Percentiles rank a stretch among this genome's conserved stretches.
Evolutionary conservation across 768 basidiomycete genomes (phyloP).

Genomic region (Austroboletus festivus): DNA sequence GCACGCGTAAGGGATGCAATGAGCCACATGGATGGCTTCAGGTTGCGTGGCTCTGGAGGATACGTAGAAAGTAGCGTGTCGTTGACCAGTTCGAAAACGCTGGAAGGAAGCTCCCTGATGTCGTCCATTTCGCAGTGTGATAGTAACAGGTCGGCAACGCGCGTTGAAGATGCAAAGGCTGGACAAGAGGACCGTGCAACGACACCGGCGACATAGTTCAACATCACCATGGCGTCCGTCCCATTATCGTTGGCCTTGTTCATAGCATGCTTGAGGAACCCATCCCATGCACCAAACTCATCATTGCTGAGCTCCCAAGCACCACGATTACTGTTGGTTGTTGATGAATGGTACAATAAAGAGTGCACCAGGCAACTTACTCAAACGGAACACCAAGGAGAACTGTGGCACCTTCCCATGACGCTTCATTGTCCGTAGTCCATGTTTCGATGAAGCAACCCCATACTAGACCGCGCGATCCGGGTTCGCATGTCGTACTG

Average conservation of each 20-base stretch:
- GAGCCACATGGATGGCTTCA: conserved; percentile 59
- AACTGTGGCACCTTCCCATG: conserved; percentile 53
- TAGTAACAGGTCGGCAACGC: conserved; percentile 61
- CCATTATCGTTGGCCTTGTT: conserved; percentile 62
- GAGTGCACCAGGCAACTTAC: conserved; percentile 37
- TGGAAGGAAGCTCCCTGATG: conserved; percentile 49
- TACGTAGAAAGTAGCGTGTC: conserved; percentile 60
- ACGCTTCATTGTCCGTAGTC: conserved; percentile 41
- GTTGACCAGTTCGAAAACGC: conserved; percentile 57
- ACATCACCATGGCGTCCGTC: conserved; percentile 46
- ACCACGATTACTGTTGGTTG: conserved; percentile 33
- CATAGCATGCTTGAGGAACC: conserved; percentile 48
- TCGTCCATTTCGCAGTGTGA: conserved; percentile 50
- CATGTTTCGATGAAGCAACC: conserved; percentile 53
- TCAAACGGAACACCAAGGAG: conserved; percentile 61
- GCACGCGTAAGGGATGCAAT: conserved; percentile 50
- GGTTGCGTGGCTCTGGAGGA: conserved; percentile 57
- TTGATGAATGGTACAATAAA: conserved; percentile 4
- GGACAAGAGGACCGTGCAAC: conserved; percentile 42
- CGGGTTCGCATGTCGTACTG: conserved; percentile 34
- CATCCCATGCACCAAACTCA: conserved; percentile 60
- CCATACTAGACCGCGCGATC: conserved; percentile 56
- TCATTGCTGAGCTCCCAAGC: conserved; percentile 53
- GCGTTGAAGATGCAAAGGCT: conserved; percentile 42
- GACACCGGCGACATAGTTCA: conserved; percentile 53